Evolutionary conservation across 768 basidiomycete genomes (phyloP).

Genomic region (Boletus pseudopeckii): DNA sequence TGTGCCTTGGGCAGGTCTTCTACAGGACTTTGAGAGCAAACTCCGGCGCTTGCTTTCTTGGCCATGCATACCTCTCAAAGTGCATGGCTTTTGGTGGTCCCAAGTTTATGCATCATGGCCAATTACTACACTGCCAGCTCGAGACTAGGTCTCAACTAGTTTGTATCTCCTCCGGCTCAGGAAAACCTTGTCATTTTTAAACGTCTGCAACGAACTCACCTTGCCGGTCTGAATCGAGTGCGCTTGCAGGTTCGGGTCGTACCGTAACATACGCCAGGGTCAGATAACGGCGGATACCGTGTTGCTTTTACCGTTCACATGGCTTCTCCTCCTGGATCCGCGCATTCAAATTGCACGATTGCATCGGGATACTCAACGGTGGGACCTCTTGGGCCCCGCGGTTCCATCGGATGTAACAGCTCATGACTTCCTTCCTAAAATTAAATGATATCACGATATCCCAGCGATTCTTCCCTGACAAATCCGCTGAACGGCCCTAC

Average conservation of each 20-base stretch:
- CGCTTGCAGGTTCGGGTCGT: not conserved
- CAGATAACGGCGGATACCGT: not conserved
- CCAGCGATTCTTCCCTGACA: not conserved
- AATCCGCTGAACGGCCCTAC: not conserved
- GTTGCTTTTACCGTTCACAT: not conserved
- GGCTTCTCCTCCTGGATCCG: not conserved
- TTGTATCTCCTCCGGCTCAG: not conserved
- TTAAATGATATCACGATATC: no score
- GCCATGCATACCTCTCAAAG: not conserved
- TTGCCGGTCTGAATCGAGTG: not conserved
- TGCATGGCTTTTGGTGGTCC: not conserved
- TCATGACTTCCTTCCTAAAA: not conserved
- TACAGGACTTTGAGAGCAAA: no score
- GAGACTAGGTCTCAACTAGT: not conserved
- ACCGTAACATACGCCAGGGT: not conserved
- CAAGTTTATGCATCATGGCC: no score
- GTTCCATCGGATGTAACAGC: constrained; percentile 20
- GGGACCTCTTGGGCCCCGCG: constrained; percentile 10
- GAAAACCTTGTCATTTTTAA: not conserved
- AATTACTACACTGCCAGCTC: not conserved
- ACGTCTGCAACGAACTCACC: no score
- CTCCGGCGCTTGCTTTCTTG: not conserved
- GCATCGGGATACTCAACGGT: constrained; percentile 13
- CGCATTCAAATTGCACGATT: constrained; percentile 15
- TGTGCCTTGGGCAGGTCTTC: no score